phyloP scores from a whole-genome alignment of 2,329 filamentous ascomycete species.

The Hypoxylon sp. region DNA sequence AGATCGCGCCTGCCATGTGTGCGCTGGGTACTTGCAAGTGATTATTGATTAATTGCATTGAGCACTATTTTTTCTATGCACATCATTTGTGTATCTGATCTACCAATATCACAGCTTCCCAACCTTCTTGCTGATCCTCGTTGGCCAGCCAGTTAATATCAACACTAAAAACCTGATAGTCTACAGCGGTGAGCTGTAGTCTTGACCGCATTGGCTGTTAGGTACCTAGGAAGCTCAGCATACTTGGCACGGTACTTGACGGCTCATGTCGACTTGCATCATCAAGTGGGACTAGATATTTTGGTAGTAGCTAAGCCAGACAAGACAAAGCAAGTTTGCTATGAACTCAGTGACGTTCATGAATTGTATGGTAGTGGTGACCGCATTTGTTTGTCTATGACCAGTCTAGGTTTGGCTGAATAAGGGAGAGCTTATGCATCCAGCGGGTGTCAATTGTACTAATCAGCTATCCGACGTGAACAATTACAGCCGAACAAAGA shows the following conservation, averaged over 20 bases:
- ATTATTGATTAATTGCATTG: conserved; percentile 4
- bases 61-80: conserved; percentile 4
- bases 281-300: conserved; percentile 23
- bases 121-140: neutral
- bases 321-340: conserved; percentile 11
- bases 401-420: conserved; percentile 12
- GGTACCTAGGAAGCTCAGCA: conserved; percentile 1
- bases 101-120: conserved; percentile 21
- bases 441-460: neutral
- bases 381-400: conserved; percentile 6
- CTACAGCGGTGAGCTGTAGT: conserved; percentile 19
- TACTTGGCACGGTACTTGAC: conserved; percentile 34
- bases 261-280: conserved; percentile 39
- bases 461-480: neutral
- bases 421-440: conserved; percentile 24
- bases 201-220: conserved; percentile 19
- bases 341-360: conserved; percentile 28
- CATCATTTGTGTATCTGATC: conserved; percentile 20
- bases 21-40: neutral
- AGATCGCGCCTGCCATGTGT: conserved; percentile 12
- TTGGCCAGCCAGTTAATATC: conserved; percentile 9
- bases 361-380: neutral
- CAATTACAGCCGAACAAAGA: conserved; percentile 6
- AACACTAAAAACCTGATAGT: conserved; percentile 19
- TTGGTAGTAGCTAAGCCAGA: conserved; percentile 9